Percentiles rank a stretch among this genome's conserved stretches.
phyloP scores from a whole-genome alignment of 2,329 filamentous ascomycete genomes.

The Fusarium neocosmosporiellum region DNA sequence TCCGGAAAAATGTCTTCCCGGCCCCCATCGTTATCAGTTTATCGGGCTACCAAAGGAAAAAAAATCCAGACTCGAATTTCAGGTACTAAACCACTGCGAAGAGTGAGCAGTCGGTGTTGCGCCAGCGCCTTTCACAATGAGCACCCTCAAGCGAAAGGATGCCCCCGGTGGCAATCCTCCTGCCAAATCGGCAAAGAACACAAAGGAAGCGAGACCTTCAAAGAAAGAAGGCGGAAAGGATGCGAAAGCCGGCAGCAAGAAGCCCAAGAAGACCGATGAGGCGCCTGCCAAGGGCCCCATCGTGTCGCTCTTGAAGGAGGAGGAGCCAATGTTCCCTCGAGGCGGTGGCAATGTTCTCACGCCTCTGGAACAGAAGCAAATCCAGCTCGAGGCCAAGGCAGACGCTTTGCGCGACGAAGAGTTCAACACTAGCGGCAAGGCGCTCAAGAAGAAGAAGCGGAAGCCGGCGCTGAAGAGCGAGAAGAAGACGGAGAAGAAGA shows the following conservation, averaged over 20 bases:
- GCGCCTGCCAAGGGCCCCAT: slow-evolving; percentile 49
- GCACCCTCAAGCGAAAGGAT: slow-evolving; percentile 68
- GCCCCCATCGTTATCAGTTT: slow-evolving; percentile 24
- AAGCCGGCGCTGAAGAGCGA: slow-evolving; percentile 64
- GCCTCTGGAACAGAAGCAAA: slow-evolving; percentile 95
- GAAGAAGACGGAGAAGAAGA: slow-evolving; percentile 64
- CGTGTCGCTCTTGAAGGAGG: slow-evolving; percentile 71
- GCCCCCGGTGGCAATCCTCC: slow-evolving; percentile 63
- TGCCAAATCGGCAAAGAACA: slow-evolving; percentile 60
- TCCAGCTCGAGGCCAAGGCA: slow-evolving; percentile 90
- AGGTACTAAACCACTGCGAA: slow-evolving; percentile 31
- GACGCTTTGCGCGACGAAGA: slow-evolving; percentile 92
- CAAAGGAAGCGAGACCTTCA: slow-evolving; percentile 59
- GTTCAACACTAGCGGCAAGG: slow-evolving; percentile 61
- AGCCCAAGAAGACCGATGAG: slow-evolving; percentile 45
- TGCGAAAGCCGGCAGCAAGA: slow-evolving; percentile 46
- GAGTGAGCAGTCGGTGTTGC: slow-evolving; percentile 42
- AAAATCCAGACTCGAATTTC: slow-evolving; percentile 45
- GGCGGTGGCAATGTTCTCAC: slow-evolving; percentile 92
- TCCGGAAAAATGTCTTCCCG: neutral
- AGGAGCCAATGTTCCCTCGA: slow-evolving; percentile 91
- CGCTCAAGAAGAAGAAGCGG: slow-evolving; percentile 64
- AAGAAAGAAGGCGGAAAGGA: slow-evolving; percentile 55
- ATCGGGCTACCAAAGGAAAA: slow-evolving; percentile 43
- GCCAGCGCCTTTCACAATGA: slow-evolving; percentile 57